Percentiles rank a stretch among this genome's conserved stretches.
Conservation (phyloP, 495 filamentous ascomycete genomes). For the Melanomma pulvis-pyrius region DNA sequence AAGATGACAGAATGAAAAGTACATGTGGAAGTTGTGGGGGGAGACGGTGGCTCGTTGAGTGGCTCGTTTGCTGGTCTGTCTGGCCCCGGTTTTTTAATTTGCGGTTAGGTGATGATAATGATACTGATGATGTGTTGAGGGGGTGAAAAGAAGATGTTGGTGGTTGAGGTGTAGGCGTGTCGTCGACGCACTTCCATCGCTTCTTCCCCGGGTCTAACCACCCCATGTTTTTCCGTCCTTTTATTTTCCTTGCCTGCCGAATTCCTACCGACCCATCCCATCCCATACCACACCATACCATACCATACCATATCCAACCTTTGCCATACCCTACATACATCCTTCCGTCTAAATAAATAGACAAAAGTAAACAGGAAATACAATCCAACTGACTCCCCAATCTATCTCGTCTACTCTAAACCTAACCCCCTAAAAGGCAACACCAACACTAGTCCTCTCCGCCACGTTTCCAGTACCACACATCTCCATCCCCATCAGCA, state of each 20-base stretch:
- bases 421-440: constrained; percentile 27
- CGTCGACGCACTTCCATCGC: too few relatives aligned
- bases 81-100: too few relatives aligned
- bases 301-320: background rate
- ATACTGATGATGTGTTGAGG: too few relatives aligned
- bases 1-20: too few relatives aligned
- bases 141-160: background rate
- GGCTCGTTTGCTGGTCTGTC: too few relatives aligned
- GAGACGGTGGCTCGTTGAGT: too few relatives aligned
- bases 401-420: background rate
- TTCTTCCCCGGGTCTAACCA: background rate
- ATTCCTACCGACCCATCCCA: too few relatives aligned
- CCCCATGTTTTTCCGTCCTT: background rate
- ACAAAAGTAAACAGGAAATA: too few relatives aligned
- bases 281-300: background rate
- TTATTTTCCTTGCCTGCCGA: background rate
- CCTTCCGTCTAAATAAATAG: background rate
- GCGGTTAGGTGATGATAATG: too few relatives aligned
- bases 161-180: too few relatives aligned
- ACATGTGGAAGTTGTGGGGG: too few relatives aligned
- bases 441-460: constrained; percentile 26
- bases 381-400: too few relatives aligned
- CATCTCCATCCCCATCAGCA: constrained; percentile 30
- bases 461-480: background rate
- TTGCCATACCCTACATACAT: background rate